These are phyloP conservation scores for Dichotomocladium elegans DNA, from an alignment of 371 early-diverging fungal species.

Conservation along the genomic window DNA sequence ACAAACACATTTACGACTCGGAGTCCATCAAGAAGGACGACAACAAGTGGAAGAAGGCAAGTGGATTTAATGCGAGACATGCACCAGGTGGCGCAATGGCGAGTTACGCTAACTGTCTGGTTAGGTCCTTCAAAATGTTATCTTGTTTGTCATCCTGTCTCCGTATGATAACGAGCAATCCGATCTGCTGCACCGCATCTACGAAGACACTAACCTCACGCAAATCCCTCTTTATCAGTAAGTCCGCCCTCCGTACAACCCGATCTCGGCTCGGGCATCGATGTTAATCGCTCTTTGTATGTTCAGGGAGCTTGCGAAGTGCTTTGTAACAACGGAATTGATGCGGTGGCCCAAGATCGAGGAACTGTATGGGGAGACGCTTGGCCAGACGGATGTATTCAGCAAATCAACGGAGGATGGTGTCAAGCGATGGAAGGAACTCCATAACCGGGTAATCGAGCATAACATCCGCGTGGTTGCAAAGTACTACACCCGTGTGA, in stretches of 20 bases:
- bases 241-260: slow-evolving; percentile 2
- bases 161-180: slow-evolving; percentile 95
- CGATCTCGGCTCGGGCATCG: background rate
- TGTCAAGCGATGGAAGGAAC: slow-evolving; percentile 72
- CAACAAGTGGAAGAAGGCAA: slow-evolving; percentile 71
- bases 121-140: slow-evolving; percentile 70
- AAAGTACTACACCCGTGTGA: slow-evolving; percentile 90
- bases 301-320: slow-evolving; percentile 75
- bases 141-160: slow-evolving; percentile 84
- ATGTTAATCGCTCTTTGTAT: too few species aligned
- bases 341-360: slow-evolving; percentile 93
- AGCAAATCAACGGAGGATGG: slow-evolving; percentile 70
- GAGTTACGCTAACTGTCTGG: too few species aligned
- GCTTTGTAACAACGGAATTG: slow-evolving; percentile 88
- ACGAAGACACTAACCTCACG: slow-evolving; percentile 71
- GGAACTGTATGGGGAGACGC: slow-evolving; percentile 73
- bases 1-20: slow-evolving; percentile 86
- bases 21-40: slow-evolving; percentile 76
- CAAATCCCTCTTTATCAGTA: slow-evolving; percentile 73
- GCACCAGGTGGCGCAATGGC: too few species aligned
- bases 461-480: slow-evolving; percentile 97
- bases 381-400: slow-evolving; percentile 74
- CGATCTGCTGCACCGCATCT: slow-evolving; percentile 84
- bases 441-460: slow-evolving; percentile 93
- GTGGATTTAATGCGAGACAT: background rate